Evolutionary conservation across 306 rosid genomes (phyloP).

Genomic region (Clitoria ternatea): DNA sequence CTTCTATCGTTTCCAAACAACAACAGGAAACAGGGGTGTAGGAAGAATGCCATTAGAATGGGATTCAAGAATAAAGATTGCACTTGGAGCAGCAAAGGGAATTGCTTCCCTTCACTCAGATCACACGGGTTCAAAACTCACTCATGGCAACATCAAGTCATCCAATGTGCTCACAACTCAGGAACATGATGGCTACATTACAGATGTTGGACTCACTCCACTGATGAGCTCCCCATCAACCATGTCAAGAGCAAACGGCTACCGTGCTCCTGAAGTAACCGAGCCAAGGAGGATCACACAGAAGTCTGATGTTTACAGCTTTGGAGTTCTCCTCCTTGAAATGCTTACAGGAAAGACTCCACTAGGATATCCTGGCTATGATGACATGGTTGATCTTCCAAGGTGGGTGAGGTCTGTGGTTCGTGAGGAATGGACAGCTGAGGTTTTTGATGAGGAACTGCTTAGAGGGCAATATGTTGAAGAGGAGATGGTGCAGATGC

Average conservation of each 20-base stretch:
- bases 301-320: constrained; percentile 68
- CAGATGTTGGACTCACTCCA: constrained; percentile 54
- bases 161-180: constrained; percentile 55
- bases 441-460: constrained; percentile 66
- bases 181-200: constrained; percentile 48
- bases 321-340: constrained; percentile 70
- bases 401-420: constrained; percentile 75
- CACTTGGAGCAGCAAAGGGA: constrained; percentile 52
- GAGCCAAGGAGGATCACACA: constrained; percentile 41
- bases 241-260: constrained; percentile 42
- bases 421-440: constrained; percentile 72
- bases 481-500: constrained; percentile 77
- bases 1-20: neutral
- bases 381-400: constrained; percentile 61
- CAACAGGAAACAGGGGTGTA: constrained; percentile 43
- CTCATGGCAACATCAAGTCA: constrained; percentile 69
- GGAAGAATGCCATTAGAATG: constrained; percentile 51
- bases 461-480: constrained; percentile 44
- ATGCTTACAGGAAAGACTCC: constrained; percentile 62
- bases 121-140: constrained; percentile 33
- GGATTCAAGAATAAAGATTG: constrained; percentile 60
- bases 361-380: constrained; percentile 42
- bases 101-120: constrained; percentile 51
- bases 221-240: constrained; percentile 41
- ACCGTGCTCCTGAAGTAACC: constrained; percentile 50